Evolutionary conservation across 2,329 filamentous ascomycete species (phyloP).

Genomic region (Oidium heveae): DNA sequence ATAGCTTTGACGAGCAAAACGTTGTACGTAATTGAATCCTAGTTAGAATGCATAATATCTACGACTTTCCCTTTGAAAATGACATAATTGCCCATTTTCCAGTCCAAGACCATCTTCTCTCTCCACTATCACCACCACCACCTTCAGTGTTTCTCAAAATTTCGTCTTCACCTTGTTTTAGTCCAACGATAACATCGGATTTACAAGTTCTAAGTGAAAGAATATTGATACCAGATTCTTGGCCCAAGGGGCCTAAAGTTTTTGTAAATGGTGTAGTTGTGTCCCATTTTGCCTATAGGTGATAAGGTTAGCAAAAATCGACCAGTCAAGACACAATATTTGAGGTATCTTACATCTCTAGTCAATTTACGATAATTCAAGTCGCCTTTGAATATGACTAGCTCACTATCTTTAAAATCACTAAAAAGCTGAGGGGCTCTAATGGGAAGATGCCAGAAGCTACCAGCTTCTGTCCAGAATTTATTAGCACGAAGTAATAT

Average conservation of each 20-base stretch:
- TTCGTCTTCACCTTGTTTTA: slow-evolving; percentile 65
- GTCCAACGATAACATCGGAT: slow-evolving; percentile 78
- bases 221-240: slow-evolving; percentile 57
- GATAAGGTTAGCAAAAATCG: too few relatives aligned
- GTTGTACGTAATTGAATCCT: too few relatives aligned
- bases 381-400: slow-evolving; percentile 94
- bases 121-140: slow-evolving; percentile 37
- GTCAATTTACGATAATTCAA: slow-evolving; percentile 88
- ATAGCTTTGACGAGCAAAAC: too few relatives aligned
- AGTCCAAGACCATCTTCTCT: slow-evolving; percentile 78
- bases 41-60: not conserved
- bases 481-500: slow-evolving; percentile 58
- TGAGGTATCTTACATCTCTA: slow-evolving; percentile 41
- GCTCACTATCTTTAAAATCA: slow-evolving; percentile 58
- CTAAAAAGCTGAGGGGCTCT: slow-evolving; percentile 41
- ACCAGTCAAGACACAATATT: too few relatives aligned
- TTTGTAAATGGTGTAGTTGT: slow-evolving; percentile 64
- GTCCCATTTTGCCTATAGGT: slow-evolving; percentile 45
- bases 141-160: slow-evolving; percentile 40
- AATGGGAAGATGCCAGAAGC: slow-evolving; percentile 66
- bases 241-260: slow-evolving; percentile 68
- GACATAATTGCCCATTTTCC: slow-evolving; percentile 95
- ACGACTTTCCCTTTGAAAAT: slow-evolving; percentile 42
- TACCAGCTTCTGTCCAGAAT: slow-evolving; percentile 77
- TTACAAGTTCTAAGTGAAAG: slow-evolving; percentile 86